These are phyloP conservation scores for Hymenoscyphus fraxineus DNA, from an alignment of 2,329 filamentous ascomycete species.

Conservation along the genomic window DNA sequence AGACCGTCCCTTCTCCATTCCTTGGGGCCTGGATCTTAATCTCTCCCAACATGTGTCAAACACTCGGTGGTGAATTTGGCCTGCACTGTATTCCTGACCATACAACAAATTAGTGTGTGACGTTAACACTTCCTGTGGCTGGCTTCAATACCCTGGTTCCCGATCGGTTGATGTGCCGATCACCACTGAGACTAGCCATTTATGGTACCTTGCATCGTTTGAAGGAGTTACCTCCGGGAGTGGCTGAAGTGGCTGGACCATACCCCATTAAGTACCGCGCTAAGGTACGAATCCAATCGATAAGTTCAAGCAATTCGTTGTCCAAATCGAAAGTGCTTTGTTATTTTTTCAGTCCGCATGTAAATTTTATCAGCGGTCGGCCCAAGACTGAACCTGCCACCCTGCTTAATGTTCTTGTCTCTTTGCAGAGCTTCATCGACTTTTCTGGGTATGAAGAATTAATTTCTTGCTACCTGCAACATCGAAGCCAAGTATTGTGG, in stretches of 20 bases:
- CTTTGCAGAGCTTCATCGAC: conserved; percentile 15
- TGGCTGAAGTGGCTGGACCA: background rate
- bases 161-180: background rate
- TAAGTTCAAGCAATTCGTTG: background rate
- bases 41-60: background rate
- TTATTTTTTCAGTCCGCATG: background rate
- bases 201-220: background rate
- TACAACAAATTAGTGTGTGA: conserved; percentile 11
- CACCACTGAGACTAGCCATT: background rate
- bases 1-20: background rate
- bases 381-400: background rate
- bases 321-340: background rate
- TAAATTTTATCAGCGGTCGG: background rate
- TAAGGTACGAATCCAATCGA: background rate
- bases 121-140: conserved; percentile 15
- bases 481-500: conserved; percentile 53
- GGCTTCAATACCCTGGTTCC: background rate
- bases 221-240: background rate
- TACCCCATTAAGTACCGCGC: background rate
- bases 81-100: background rate
- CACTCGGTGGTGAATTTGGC: background rate
- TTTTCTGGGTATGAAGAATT: conserved; percentile 21
- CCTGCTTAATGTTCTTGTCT: background rate
- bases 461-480: conserved; percentile 25
- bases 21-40: background rate